These are phyloP conservation scores for Niveomyces coronatus DNA, from an alignment of 2,329 filamentous ascomycete species.

Conservation along the genomic window DNA sequence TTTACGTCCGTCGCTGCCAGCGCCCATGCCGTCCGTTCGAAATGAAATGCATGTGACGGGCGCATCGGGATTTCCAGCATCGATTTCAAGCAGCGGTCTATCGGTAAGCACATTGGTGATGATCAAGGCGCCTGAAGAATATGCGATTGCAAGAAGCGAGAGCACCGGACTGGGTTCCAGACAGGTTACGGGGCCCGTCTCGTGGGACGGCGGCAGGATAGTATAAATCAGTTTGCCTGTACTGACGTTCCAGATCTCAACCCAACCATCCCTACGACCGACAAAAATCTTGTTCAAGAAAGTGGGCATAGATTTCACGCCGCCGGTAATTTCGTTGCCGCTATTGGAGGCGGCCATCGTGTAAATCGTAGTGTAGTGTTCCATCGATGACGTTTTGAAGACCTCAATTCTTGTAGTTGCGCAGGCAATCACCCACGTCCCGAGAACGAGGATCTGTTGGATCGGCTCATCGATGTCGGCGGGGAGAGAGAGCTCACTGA, in stretches of 20 bases:
- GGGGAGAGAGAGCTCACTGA: slow-evolving; percentile 63
- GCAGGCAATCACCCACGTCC: slow-evolving; percentile 82
- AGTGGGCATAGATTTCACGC: slow-evolving; percentile 81
- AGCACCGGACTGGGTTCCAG: slow-evolving; percentile 76
- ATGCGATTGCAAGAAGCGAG: slow-evolving; percentile 79
- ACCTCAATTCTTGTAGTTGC: slow-evolving; percentile 69
- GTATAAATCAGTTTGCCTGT: slow-evolving; percentile 88
- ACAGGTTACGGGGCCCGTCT: slow-evolving; percentile 74
- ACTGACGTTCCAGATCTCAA: slow-evolving; percentile 96
- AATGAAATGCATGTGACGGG: slow-evolving; percentile 79
- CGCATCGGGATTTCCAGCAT: slow-evolving; percentile 52
- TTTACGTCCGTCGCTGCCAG: slow-evolving; percentile 74
- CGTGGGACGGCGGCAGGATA: slow-evolving; percentile 62
- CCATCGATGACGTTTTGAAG: slow-evolving; percentile 73
- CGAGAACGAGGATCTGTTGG: slow-evolving; percentile 69
- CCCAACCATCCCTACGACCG: slow-evolving; percentile 74
- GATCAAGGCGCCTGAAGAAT: slow-evolving; percentile 65
- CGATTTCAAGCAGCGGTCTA: slow-evolving; percentile 58
- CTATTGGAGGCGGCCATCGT: slow-evolving; percentile 45
- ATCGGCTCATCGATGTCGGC: slow-evolving; percentile 58
- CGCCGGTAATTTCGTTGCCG: slow-evolving; percentile 62
- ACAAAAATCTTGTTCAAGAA: slow-evolving; percentile 94
- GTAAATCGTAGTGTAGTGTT: slow-evolving; percentile 82
- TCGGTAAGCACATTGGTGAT: slow-evolving; percentile 78
- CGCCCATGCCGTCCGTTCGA: slow-evolving; percentile 77